Conservation (phyloP, 768 basidiomycete species). For the Lactifluus hygrophoroides region DNA sequence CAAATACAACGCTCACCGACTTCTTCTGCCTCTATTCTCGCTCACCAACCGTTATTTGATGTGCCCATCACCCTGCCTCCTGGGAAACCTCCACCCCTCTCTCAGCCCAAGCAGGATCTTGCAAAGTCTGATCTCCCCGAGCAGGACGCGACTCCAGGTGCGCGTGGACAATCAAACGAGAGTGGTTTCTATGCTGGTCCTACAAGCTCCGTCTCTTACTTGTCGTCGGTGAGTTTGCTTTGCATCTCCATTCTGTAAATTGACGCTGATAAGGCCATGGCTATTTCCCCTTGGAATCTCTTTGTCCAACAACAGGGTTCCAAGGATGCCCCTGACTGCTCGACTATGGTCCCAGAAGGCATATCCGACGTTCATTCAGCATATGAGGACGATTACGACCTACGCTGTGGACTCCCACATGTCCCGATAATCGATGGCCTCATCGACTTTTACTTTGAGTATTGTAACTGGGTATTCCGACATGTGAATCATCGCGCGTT, state of each 20-base stretch:
- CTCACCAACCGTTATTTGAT: conserved; percentile 11
- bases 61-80: conserved; percentile 21
- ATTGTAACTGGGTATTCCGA: conserved; percentile 83
- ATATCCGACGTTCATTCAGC: conserved; percentile 37
- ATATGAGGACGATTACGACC: conserved; percentile 62
- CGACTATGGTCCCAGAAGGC: conserved; percentile 9
- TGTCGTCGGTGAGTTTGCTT: conserved; percentile 43
- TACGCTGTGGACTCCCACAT: conserved; percentile 56
- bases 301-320: conserved; percentile 19
- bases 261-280: not conserved
- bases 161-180: conserved; percentile 55
- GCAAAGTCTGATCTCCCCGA: conserved; percentile 30
- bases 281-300: conserved; percentile 4
- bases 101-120: conserved; percentile 2
- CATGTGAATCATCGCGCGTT: conserved; percentile 63
- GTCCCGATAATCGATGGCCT: conserved; percentile 65
- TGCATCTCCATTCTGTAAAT: conserved; percentile 11
- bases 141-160: conserved; percentile 50
- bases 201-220: conserved; percentile 64
- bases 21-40: conserved; percentile 22
- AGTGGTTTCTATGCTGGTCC: conserved; percentile 74
- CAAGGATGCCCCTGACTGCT: conserved; percentile 26
- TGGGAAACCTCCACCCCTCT: conserved; percentile 24
- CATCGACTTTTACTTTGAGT: conserved; percentile 71
- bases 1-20: conserved; percentile 20